These are phyloP conservation scores for Cicer judaicum DNA, from an alignment of 306 rosid genomes.

Conservation along the genomic window DNA sequence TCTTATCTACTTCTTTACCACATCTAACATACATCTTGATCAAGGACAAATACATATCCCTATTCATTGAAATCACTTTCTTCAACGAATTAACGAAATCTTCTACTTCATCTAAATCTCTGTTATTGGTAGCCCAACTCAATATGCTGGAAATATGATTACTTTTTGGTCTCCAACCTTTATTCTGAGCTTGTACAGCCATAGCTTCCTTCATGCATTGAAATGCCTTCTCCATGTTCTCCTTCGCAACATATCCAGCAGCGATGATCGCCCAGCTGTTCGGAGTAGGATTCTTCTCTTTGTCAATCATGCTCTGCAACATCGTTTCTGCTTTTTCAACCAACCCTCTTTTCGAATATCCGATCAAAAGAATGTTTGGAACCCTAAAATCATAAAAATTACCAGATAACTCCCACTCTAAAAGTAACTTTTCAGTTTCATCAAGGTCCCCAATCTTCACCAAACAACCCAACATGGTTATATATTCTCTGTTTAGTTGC, in stretches of 20 bases:
- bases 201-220: constrained; percentile 67
- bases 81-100: constrained; percentile 61
- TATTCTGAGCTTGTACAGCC: constrained; percentile 49
- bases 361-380: constrained; percentile 16
- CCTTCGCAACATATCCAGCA: constrained; percentile 58
- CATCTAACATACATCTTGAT: constrained; percentile 51
- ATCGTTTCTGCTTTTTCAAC: constrained; percentile 21
- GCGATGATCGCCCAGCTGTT: constrained; percentile 79
- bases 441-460: constrained; percentile 69
- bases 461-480: constrained; percentile 64
- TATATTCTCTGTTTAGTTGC: constrained; percentile 70
- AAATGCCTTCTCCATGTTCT: constrained; percentile 71
- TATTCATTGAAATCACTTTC: constrained; percentile 55
- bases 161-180: constrained; percentile 70
- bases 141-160: constrained; percentile 51
- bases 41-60: constrained; percentile 60
- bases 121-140: constrained; percentile 56
- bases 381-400: constrained; percentile 42
- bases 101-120: constrained; percentile 54
- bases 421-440: constrained; percentile 55
- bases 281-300: constrained; percentile 70
- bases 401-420: constrained; percentile 71
- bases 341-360: constrained; percentile 9
- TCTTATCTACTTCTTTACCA: constrained; percentile 53
- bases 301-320: constrained; percentile 40